Evolutionary conservation across 139 green algal species (phyloP).

Genomic region (Micractinium sp.): DNA sequence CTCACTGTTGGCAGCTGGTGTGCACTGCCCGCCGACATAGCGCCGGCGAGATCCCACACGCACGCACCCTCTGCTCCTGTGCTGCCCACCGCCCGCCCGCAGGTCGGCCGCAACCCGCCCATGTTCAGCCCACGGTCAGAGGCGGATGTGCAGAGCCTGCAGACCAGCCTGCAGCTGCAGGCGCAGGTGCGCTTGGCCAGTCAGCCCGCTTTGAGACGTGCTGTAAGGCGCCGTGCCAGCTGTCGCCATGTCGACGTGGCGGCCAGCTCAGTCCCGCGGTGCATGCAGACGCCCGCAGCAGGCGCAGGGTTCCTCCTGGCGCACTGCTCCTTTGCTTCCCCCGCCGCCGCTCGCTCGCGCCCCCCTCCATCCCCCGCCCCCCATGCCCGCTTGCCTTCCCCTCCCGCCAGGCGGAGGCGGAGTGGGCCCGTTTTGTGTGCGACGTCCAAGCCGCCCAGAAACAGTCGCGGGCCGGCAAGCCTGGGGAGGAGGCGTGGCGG

Average conservation of each 20-base stretch:
- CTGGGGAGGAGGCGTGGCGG: conserved; percentile 44
- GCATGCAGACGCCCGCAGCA: background rate
- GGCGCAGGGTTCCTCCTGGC: too few species aligned
- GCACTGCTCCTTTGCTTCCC: too few species aligned
- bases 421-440: conserved; percentile 11
- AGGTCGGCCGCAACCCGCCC: conserved; percentile 34
- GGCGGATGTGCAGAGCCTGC: conserved; percentile 30
- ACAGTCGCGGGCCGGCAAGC: conserved; percentile 22
- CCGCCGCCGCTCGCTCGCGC: too few species aligned
- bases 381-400: background rate
- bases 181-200: background rate
- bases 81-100: conserved; percentile 69
- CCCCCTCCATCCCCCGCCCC: too few species aligned
- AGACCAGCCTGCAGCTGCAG: background rate
- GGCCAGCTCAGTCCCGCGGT: background rate
- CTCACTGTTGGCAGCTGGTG: too few species aligned
- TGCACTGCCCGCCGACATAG: too few species aligned
- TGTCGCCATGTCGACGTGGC: too few species aligned
- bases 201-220: background rate
- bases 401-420: conserved; percentile 1
- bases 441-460: conserved; percentile 2
- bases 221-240: too few species aligned
- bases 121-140: conserved; percentile 46
- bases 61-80: conserved; percentile 50
- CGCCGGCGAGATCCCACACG: too few species aligned